Conservation (phyloP, 495 filamentous ascomycete species). For the Delitschia confertaspora region DNA sequence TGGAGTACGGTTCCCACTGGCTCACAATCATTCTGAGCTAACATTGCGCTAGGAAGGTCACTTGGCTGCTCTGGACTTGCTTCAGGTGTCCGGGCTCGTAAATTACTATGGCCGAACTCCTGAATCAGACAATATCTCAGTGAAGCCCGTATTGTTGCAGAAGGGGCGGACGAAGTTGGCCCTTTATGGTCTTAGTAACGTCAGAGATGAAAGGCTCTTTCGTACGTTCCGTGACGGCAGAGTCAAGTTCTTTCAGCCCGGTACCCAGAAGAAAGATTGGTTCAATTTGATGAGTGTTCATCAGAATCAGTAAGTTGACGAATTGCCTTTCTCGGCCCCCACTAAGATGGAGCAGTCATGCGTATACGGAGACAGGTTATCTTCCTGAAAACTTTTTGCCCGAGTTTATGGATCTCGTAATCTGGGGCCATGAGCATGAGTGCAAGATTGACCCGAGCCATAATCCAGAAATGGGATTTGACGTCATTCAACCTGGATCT, state of each 20-base stretch:
- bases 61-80: slow-evolving; percentile 77
- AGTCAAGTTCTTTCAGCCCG: slow-evolving; percentile 85
- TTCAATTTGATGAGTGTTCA: slow-evolving; percentile 95
- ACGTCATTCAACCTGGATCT: slow-evolving; percentile 95
- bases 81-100: slow-evolving; percentile 81
- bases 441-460: slow-evolving; percentile 74
- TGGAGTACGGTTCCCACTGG: too few relatives aligned
- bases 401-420: slow-evolving; percentile 78
- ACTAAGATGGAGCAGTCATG: slow-evolving; percentile 41
- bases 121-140: slow-evolving; percentile 80
- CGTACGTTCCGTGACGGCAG: slow-evolving; percentile 88
- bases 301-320: slow-evolving; percentile 65
- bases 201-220: slow-evolving; percentile 88
- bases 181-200: slow-evolving; percentile 92
- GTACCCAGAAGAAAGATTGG: slow-evolving; percentile 78
- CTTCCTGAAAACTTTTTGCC: slow-evolving; percentile 92
- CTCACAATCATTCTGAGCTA: neutral
- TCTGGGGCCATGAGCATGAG: slow-evolving; percentile 99
- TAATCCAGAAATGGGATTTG: slow-evolving; percentile 81
- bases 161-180: slow-evolving; percentile 92
- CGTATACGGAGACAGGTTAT: slow-evolving; percentile 81
- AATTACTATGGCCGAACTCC: slow-evolving; percentile 95
- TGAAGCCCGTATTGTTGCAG: slow-evolving; percentile 86
- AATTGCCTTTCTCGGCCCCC: neutral
- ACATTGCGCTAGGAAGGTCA: slow-evolving; percentile 57